Evolutionary conservation across 192 early-diverging fungal genomes (phyloP), one percentile per base, ranked within the genome.

Genomic region (Coemansia umbellata): DNA sequence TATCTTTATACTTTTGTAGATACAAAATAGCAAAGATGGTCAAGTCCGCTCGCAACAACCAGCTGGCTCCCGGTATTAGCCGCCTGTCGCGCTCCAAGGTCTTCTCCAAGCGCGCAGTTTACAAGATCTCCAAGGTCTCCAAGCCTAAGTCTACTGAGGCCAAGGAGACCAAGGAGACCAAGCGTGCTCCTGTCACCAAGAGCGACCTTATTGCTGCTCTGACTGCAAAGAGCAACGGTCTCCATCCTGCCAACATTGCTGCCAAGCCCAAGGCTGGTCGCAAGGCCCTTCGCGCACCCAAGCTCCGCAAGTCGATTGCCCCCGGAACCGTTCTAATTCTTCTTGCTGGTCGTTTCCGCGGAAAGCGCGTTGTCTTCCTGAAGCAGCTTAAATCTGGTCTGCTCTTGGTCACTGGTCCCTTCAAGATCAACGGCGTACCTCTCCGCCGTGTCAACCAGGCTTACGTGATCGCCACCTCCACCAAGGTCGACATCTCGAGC

Each of bases 401-500:
- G 55, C 82, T 99, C 47, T 84, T 99, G 56, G 90, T 99, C 54
- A 91, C 94, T 53, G 97, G 97, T 36, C 97, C 97, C 53, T 93
- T 90, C 88, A 91, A 91, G 84, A 72, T 95, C 81, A 99, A 99
- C 87, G 97, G 97, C 66, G 92, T 99, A 51, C 97, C 97, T 32
- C 81, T 99, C 54, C 84, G 91, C 57, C 90, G 97, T 44, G 93
- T 99, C 71, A 93, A 96, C 91, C 94, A 96, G 85, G 92, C 95
- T 59, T 99, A 95, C 81, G 97, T 93, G 64, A 89, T 97, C 77
- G 95, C 95, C 66, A 99, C 95, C 69, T 97, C 97, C 66, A 97
- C 97, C 85, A 97, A 95, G 85, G 66, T 99, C 50, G 92, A 99
- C 67, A 47, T 99, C 48, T 80, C 85, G 54, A 78, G 77, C 57